These are phyloP conservation scores for Aspergillus cavernicola DNA, from an alignment of 495 filamentous ascomycete genomes.

Conservation along the genomic window DNA sequence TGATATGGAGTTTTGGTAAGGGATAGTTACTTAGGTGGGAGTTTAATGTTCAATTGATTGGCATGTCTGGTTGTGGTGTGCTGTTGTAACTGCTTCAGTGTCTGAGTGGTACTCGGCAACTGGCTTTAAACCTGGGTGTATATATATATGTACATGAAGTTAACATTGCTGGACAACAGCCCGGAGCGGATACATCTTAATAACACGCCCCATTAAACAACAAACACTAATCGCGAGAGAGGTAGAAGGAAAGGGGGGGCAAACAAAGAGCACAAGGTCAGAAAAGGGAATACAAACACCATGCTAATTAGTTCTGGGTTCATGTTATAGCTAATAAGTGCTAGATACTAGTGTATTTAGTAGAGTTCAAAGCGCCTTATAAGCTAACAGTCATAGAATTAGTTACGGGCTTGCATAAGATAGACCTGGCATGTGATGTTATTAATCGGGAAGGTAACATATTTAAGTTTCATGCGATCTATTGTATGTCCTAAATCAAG, in stretches of 20 bases:
- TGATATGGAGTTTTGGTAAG: too few relatives aligned
- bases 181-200: constrained; percentile 20
- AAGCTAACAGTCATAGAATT: constrained; percentile 25
- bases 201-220: constrained; percentile 16
- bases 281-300: constrained; percentile 20
- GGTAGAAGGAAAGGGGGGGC: constrained; percentile 18
- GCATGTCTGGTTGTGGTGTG: too few relatives aligned
- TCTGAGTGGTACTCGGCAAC: too few relatives aligned
- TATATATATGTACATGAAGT: constrained; percentile 21
- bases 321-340: constrained; percentile 19
- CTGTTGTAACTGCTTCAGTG: too few relatives aligned
- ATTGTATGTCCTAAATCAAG: constrained; percentile 29
- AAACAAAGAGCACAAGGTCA: constrained; percentile 9
- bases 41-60: too few relatives aligned
- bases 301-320: constrained; percentile 24
- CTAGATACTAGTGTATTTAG: constrained; percentile 21
- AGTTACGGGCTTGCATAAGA: constrained; percentile 27
- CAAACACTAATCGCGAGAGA: constrained; percentile 16
- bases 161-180: constrained; percentile 20
- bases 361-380: constrained; percentile 29
- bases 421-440: constrained; percentile 26
- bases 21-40: too few relatives aligned
- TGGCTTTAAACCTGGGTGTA: too few relatives aligned
- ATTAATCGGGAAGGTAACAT: constrained; percentile 27
- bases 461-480: constrained; percentile 31